These are phyloP conservation scores for Orbilia quercus DNA, from an alignment of 2,329 filamentous ascomycete species.

Conservation along the genomic window DNA sequence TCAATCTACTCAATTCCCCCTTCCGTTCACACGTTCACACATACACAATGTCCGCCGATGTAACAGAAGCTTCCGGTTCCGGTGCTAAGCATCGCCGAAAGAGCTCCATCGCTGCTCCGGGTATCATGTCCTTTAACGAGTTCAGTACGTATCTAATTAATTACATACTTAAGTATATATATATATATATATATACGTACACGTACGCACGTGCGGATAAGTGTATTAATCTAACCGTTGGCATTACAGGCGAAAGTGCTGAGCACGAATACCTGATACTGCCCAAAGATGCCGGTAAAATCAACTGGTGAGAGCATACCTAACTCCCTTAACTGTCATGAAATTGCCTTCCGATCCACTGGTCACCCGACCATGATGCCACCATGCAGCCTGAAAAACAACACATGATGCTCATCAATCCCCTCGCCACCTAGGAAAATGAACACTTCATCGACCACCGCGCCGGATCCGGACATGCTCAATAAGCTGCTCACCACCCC, in stretches of 20 bases:
- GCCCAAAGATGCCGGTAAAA: slow-evolving; percentile 32
- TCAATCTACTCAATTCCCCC: too few species aligned
- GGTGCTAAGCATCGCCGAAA: slow-evolving; percentile 18
- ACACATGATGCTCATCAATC: slow-evolving; percentile 6
- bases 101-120: slow-evolving; percentile 35
- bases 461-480: slow-evolving; percentile 77
- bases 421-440: slow-evolving; percentile 76
- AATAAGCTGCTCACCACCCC: slow-evolving; percentile 83
- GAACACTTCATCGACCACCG: slow-evolving; percentile 83
- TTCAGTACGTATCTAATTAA: slow-evolving; percentile 23
- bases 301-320: slow-evolving; percentile 34
- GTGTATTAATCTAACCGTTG: not conserved
- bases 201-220: too few species aligned
- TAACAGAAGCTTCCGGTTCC: slow-evolving; percentile 29
- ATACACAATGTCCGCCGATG: slow-evolving; percentile 48
- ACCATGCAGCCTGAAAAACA: slow-evolving; percentile 1
- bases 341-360: not conserved
- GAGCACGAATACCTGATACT: not conserved
- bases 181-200: too few species aligned
- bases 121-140: slow-evolving; percentile 31
- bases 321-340: not conserved
- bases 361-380: slow-evolving; percentile 7
- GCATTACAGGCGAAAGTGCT: not conserved
- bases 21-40: not conserved
- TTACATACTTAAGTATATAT: too few species aligned